Evolutionary conservation across 306 rosid genomes (phyloP).

Genomic region (Malus orientalis): DNA sequence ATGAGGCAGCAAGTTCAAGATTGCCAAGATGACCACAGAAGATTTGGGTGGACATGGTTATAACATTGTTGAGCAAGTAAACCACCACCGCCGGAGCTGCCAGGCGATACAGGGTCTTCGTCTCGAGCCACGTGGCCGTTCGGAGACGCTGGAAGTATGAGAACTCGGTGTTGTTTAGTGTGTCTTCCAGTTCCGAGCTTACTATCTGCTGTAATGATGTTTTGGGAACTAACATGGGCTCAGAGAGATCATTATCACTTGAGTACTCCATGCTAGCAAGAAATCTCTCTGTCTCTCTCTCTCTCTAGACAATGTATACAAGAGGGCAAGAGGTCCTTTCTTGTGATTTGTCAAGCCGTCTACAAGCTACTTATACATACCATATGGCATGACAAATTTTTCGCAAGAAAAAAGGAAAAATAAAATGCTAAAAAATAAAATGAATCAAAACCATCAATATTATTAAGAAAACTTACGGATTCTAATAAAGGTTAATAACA

Average conservation of each 20-base stretch:
- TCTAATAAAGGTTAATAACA: too few species aligned
- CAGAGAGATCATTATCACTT: neutral
- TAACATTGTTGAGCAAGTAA: slow-evolving; percentile 42
- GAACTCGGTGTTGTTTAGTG: slow-evolving; percentile 21
- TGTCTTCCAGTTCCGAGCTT: slow-evolving; percentile 26
- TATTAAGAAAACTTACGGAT: too few species aligned
- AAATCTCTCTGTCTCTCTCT: neutral
- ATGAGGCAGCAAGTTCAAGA: slow-evolving; percentile 43
- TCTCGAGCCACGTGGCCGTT: slow-evolving; percentile 28
- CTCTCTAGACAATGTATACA: neutral
- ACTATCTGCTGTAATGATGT: neutral
- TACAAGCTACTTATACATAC: too few species aligned
- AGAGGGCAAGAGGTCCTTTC: neutral
- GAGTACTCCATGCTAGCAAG: slow-evolving; percentile 12
- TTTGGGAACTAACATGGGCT: slow-evolving; percentile 3
- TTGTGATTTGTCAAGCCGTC: neutral
- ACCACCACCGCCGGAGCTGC: slow-evolving; percentile 50
- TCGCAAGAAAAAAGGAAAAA: too few species aligned
- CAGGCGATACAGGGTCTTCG: slow-evolving; percentile 22
- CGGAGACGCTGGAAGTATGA: slow-evolving; percentile 13
- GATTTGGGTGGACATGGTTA: slow-evolving; percentile 46
- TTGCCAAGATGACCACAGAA: slow-evolving; percentile 56
- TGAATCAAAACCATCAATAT: too few species aligned
- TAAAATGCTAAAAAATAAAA: too few species aligned
- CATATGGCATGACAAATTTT: too few species aligned